Evolutionary conservation across 768 basidiomycete genomes (phyloP), one percentile per base, ranked within the genome.

Genomic region (Xerocomus potaroensis): DNA sequence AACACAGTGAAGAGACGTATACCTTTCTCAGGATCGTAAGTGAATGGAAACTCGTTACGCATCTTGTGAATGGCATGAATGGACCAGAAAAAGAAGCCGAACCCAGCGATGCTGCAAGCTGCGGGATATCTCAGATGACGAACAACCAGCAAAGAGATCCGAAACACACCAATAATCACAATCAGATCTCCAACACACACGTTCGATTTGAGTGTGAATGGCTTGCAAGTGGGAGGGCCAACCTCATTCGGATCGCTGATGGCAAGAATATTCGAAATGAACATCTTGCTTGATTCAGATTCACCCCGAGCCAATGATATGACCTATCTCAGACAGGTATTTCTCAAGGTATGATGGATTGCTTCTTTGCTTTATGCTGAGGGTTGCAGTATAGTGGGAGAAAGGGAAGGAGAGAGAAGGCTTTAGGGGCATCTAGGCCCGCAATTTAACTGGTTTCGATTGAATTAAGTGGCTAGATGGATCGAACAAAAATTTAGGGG

Each of bases 111-210:
- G 14, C 59, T 38, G 37, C 50, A 62, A 2, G 45, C 48, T 60
- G 26, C 11, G 8, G 26, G 34, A 24, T 27, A 35, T 21, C 8
- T 56, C 21, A 47, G 19, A 41, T 34, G n/a, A 22, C 2, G 27
- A 16, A 45, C 16, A 11, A 30, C 21, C 8, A n/a, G 5, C 1
- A 21, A 1, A n/a, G 15, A 16, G n/a, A 19, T 23, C 4, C 8
- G 12, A 15, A 14, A 48, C 60, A 3, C 26, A 57, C 63, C 63
- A 8, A 62, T 3, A 31, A 65, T 57, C 3, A 47, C 52, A 31
- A 62, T 23, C 16, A 62, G 10, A 43, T 62, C 57, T 0, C 63
- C 61, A 4, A 62, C 14, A 14, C 63, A 62, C 4, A 65, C 52
- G 3, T 41, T 49, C 14, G 42, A 49, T 0, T 42, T 15, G 24